These are phyloP conservation scores for Letharia columbiana DNA, from an alignment of 495 filamentous ascomycete genomes.

Conservation along the genomic window DNA sequence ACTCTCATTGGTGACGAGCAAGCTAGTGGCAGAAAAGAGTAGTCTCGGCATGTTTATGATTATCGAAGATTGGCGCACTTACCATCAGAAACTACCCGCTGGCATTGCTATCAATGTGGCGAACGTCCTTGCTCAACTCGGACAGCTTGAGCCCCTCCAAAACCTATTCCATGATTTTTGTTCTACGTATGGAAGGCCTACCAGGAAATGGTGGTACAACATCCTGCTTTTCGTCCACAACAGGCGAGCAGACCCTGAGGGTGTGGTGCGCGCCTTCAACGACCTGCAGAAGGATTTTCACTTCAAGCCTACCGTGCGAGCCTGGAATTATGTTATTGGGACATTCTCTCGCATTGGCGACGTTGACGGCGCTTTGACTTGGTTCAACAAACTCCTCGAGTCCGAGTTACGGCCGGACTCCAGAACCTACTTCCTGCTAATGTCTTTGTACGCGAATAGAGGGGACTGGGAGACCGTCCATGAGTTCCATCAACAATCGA, in stretches of 20 bases:
- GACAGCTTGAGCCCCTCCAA: conserved; percentile 42
- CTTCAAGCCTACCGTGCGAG: conserved; percentile 42
- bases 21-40: conserved; percentile 34
- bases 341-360: conserved; percentile 59
- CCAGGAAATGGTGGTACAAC: conserved; percentile 31
- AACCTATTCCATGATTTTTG: conserved; percentile 51
- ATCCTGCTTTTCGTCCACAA: conserved; percentile 60
- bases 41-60: conserved; percentile 41
- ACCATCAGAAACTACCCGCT: conserved; percentile 1
- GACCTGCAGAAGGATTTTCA: conserved; percentile 45
- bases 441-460: conserved; percentile 58
- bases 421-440: conserved; percentile 60
- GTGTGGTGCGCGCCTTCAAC: conserved; percentile 51
- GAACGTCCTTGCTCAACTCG: conserved; percentile 43
- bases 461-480: conserved; percentile 66
- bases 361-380: conserved; percentile 50
- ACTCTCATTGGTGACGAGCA: conserved; percentile 37
- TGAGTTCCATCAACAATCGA: conserved; percentile 51
- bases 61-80: conserved; percentile 41
- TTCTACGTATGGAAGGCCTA: conserved; percentile 32
- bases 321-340: conserved; percentile 72
- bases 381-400: conserved; percentile 49
- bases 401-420: conserved; percentile 40
- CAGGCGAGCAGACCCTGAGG: conserved; percentile 48
- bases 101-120: conserved; percentile 26